Evolutionary conservation across 2,329 filamentous ascomycete species (phyloP).

Genomic region (Alternaria viburni): DNA sequence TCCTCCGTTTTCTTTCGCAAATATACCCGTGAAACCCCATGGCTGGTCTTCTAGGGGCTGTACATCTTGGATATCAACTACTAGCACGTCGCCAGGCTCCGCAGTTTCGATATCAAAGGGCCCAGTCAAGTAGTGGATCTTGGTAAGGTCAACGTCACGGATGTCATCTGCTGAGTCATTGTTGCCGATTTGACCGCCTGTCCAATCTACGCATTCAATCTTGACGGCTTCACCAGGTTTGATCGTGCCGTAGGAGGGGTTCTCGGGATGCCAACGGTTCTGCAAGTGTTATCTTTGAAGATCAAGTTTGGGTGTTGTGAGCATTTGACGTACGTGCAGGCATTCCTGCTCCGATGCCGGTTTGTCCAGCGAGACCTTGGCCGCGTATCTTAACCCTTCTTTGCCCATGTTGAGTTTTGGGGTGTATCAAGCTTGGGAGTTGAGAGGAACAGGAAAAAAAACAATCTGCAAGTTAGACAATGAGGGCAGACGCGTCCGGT

Average conservation of each 20-base stretch:
- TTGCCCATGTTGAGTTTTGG: slow-evolving; percentile 51
- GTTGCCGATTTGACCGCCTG: slow-evolving; percentile 79
- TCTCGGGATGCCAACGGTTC: slow-evolving; percentile 94
- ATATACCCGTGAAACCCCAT: slow-evolving; percentile 90
- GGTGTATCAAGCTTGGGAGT: neutral
- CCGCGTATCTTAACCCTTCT: slow-evolving; percentile 70
- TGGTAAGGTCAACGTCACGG: slow-evolving; percentile 81
- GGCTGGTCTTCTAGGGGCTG: slow-evolving; percentile 85
- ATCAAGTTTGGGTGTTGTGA: neutral
- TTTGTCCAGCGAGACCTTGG: slow-evolving; percentile 75
- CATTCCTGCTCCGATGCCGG: slow-evolving; percentile 72
- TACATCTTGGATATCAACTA: slow-evolving; percentile 92
- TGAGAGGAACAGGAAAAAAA: neutral
- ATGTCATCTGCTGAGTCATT: slow-evolving; percentile 90
- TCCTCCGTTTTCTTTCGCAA: slow-evolving; percentile 80
- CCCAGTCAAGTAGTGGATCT: slow-evolving; percentile 85
- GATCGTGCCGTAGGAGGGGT: slow-evolving; percentile 74
- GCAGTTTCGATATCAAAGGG: slow-evolving; percentile 87
- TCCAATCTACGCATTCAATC: slow-evolving; percentile 88
- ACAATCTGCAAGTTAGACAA: neutral
- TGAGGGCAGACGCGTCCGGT: neutral
- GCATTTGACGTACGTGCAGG: slow-evolving; percentile 66
- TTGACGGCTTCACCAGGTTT: slow-evolving; percentile 87
- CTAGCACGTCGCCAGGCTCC: slow-evolving; percentile 81
- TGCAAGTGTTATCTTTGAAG: slow-evolving; percentile 38